Conservation (phyloP, 2,329 filamentous ascomycete genomes). For the Neocatenulostroma microsporum region DNA sequence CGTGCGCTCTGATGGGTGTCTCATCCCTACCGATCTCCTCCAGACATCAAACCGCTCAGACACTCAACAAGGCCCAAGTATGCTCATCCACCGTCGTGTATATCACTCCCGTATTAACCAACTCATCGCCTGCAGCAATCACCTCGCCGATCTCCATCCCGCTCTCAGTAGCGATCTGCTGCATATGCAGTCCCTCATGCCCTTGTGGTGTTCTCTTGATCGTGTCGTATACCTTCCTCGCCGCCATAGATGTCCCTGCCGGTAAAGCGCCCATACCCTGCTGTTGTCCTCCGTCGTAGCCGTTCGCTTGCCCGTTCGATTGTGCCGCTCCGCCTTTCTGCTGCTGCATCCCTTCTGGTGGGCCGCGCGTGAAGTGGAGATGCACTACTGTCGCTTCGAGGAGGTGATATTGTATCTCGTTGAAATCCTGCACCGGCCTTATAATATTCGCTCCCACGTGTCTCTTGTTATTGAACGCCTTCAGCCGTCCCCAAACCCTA, state of each 20-base stretch:
- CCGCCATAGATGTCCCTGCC: slow-evolving; percentile 41
- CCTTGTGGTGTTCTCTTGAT: slow-evolving; percentile 60
- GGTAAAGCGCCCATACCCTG: slow-evolving; percentile 27
- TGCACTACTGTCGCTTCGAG: slow-evolving; percentile 87
- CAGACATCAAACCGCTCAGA: no score
- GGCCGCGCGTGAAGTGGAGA: slow-evolving; percentile 69
- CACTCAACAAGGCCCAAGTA: slow-evolving; percentile 81
- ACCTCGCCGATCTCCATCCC: slow-evolving; percentile 63
- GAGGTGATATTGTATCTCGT: slow-evolving; percentile 88
- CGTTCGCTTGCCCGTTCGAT: slow-evolving; percentile 20
- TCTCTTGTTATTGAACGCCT: slow-evolving; percentile 73
- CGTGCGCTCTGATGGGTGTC: no score
- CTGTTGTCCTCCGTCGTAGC: slow-evolving; percentile 21
- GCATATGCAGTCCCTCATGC: slow-evolving; percentile 77
- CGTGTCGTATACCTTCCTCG: slow-evolving; percentile 62
- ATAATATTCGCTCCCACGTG: slow-evolving; percentile 75
- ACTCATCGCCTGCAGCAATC: slow-evolving; percentile 69
- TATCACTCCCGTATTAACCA: slow-evolving; percentile 64
- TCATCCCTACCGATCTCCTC: no score
- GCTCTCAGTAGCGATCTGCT: slow-evolving; percentile 61
- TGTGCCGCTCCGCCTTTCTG: slow-evolving; percentile 25
- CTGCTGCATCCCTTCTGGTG: slow-evolving; percentile 40
- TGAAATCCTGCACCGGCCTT: slow-evolving; percentile 71
- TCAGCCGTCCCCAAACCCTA: slow-evolving; percentile 76
- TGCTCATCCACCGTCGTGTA: slow-evolving; percentile 90